Evolutionary conservation across 441 rosid genomes (phyloP).

Genomic region (Jatropha multifida): DNA sequence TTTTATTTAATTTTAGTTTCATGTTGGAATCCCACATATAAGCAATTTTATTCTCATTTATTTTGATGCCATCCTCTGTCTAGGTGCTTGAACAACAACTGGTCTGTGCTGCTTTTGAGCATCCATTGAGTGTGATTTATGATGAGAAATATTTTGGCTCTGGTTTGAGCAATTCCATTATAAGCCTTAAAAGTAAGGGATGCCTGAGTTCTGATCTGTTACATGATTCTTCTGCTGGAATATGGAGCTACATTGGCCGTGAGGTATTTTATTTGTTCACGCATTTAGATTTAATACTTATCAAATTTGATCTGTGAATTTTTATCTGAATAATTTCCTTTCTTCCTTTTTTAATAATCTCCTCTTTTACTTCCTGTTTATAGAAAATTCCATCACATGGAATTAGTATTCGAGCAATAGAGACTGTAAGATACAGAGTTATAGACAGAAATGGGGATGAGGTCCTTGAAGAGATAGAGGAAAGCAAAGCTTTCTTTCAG

Average conservation of each 20-base stretch:
- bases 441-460: conserved; percentile 47
- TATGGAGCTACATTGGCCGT: conserved; percentile 79
- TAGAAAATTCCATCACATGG: conserved; percentile 72
- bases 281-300: conserved; percentile 11
- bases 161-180: conserved; percentile 48
- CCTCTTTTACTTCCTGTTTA: conserved; percentile 20
- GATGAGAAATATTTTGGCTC: conserved; percentile 80
- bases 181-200: conserved; percentile 61
- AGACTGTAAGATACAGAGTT: conserved; percentile 64
- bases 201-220: conserved; percentile 51
- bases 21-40: conserved; percentile 4
- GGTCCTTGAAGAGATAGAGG: conserved; percentile 92
- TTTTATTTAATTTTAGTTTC: conserved; percentile 8
- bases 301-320: too few relatives aligned
- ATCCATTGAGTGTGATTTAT: conserved; percentile 67
- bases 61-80: conserved; percentile 28
- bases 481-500: conserved; percentile 98
- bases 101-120: conserved; percentile 83
- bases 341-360: background rate
- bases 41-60: conserved; percentile 24
- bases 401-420: conserved; percentile 84
- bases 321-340: background rate
- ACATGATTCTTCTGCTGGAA: conserved; percentile 52
- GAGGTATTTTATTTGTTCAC: conserved; percentile 49
- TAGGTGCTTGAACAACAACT: conserved; percentile 93